Percentiles rank a stretch among this genome's conserved stretches.
Conservation (phyloP, 1,284 basidiomycete species). For the Xanthoconium separans region DNA sequence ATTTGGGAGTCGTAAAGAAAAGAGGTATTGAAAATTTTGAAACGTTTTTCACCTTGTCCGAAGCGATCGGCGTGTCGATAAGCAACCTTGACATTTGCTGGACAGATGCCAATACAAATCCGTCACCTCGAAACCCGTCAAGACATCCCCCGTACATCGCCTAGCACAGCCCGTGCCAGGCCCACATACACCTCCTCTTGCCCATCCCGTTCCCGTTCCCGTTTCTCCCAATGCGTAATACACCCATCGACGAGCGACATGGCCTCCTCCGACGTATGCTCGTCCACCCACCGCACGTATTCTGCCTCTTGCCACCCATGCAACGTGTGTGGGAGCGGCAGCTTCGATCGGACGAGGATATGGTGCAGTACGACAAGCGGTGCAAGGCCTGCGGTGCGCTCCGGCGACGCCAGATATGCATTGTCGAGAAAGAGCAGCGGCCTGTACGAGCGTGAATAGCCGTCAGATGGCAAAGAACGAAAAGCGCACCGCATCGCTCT, state of each 20-base stretch:
- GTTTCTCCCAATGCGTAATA: constrained; percentile 71
- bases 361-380: constrained; percentile 88
- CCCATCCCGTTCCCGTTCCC: constrained; percentile 44
- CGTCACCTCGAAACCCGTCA: constrained; percentile 5
- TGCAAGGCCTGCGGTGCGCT: constrained; percentile 71
- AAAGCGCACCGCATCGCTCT: constrained; percentile 73
- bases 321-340: constrained; percentile 80
- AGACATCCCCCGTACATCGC: constrained; percentile 28
- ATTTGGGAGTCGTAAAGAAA: too few relatives aligned
- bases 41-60: too few relatives aligned
- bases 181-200: constrained; percentile 55
- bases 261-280: constrained; percentile 72
- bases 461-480: neutral
- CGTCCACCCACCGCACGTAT: constrained; percentile 86
- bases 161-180: constrained; percentile 62
- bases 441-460: constrained; percentile 38
- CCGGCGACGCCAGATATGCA: constrained; percentile 58
- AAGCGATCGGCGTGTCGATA: too few relatives aligned
- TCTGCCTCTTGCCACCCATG: constrained; percentile 93
- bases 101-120: too few relatives aligned
- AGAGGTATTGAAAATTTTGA: too few relatives aligned
- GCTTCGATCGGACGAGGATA: constrained; percentile 84
- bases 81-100: too few relatives aligned
- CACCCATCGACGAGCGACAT: constrained; percentile 71
- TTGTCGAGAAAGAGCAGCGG: constrained; percentile 87